Percentiles rank a stretch among this genome's conserved stretches.
Conservation (phyloP, 1,284 basidiomycete genomes). For the Trichosporon sp. region DNA sequence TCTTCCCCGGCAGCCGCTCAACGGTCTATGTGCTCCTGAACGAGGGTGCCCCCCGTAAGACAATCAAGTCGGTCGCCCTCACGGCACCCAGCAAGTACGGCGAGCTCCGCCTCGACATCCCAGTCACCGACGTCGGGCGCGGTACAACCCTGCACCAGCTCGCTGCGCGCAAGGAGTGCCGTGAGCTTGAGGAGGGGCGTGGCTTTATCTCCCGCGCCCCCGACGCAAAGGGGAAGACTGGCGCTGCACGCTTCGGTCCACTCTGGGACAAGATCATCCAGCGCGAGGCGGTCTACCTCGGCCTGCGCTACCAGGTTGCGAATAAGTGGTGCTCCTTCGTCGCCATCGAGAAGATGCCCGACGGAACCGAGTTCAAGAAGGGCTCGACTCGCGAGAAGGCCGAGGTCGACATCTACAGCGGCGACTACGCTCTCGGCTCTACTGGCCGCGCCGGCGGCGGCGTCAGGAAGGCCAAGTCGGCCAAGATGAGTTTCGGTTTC, state of each 20-base stretch:
- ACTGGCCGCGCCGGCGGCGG: too few relatives aligned
- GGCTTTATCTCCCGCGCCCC: conserved; percentile 23
- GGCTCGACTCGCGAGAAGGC: too few relatives aligned
- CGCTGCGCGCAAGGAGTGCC: conserved; percentile 62
- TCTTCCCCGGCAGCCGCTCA: conserved; percentile 30
- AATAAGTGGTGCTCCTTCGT: conserved; percentile 65
- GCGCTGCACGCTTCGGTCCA: conserved; percentile 14
- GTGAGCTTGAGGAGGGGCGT: conserved; percentile 49
- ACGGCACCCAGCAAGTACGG: conserved; percentile 55
- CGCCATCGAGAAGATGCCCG: conserved; percentile 57
- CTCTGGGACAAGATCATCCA: conserved; percentile 43
- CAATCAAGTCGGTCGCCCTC: conserved; percentile 36
- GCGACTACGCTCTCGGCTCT: too few relatives aligned
- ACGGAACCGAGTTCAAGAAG: background rate
- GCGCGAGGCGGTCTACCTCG: conserved; percentile 51
- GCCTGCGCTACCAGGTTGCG: conserved; percentile 61
- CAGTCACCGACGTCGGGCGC: conserved; percentile 43
- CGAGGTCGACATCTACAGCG: too few relatives aligned
- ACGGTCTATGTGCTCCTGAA: conserved; percentile 61
- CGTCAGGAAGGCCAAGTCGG: too few relatives aligned
- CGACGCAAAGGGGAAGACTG: conserved; percentile 1
- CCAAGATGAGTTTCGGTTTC: too few relatives aligned
- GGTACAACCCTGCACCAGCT: conserved; percentile 59
- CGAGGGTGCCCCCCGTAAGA: conserved; percentile 33
- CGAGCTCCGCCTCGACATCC: conserved; percentile 55